Evolutionary conservation across 2,329 filamentous ascomycete species (phyloP).

Genomic region (Colletotrichum sp.): DNA sequence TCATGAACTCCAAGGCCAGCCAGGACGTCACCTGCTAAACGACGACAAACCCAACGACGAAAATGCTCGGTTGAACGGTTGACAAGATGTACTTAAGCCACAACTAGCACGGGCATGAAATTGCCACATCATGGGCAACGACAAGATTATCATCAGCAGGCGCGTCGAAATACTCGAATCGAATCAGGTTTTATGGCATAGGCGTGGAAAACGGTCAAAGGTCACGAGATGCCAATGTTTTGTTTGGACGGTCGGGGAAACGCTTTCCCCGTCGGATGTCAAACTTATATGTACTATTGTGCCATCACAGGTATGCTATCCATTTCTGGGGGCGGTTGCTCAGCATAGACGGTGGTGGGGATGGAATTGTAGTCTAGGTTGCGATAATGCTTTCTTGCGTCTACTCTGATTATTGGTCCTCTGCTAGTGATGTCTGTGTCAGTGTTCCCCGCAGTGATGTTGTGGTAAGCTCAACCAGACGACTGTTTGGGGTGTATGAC

Average conservation of each 20-base stretch:
- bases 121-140: conserved; percentile 24
- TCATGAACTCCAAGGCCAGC: conserved; percentile 96
- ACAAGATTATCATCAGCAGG: conserved; percentile 23
- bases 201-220: conserved; percentile 22
- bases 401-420: background rate
- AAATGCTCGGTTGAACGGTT: conserved; percentile 28
- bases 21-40: conserved; percentile 67
- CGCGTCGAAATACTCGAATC: conserved; percentile 24
- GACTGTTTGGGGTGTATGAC: background rate
- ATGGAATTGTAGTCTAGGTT: conserved; percentile 48
- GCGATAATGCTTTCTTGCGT: conserved; percentile 28
- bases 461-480: background rate
- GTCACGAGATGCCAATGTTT: conserved; percentile 20
- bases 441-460: background rate
- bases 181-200: conserved; percentile 23
- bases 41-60: conserved; percentile 22
- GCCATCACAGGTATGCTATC: conserved; percentile 44
- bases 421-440: background rate
- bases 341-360: conserved; percentile 52
- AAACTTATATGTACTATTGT: conserved; percentile 57
- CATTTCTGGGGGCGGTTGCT: conserved; percentile 41
- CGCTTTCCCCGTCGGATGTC: conserved; percentile 27
- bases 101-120: conserved; percentile 20
- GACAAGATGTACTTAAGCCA: conserved; percentile 40
- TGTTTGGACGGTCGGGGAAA: conserved; percentile 22